Evolutionary conservation across 257 asterid species (phyloP).

Genomic region (Primulina huaijiensis): DNA sequence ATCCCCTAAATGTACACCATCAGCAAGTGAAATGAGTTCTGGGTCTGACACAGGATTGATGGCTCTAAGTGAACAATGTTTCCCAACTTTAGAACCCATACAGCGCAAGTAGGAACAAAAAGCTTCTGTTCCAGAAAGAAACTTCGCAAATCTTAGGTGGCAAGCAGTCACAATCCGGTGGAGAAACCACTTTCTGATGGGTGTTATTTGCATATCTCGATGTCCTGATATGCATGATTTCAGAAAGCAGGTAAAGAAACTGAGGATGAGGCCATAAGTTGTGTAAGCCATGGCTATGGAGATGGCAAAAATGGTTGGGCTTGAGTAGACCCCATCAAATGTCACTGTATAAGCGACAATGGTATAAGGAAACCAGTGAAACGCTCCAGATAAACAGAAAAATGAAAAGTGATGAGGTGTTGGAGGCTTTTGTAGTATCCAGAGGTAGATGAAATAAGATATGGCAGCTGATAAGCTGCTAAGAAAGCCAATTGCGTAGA

Average conservation of each 20-base stretch:
- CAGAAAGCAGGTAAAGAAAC: constrained; percentile 38
- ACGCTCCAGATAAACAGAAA: constrained; percentile 48
- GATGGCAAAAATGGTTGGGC: constrained; percentile 35
- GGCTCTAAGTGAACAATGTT: constrained; percentile 62
- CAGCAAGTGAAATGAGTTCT: constrained; percentile 38
- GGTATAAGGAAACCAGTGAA: constrained; percentile 59
- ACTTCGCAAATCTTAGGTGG: constrained; percentile 51
- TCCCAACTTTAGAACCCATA: constrained; percentile 64
- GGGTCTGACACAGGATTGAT: constrained; percentile 58
- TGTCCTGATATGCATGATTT: constrained; percentile 26
- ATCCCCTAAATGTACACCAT: constrained; percentile 72
- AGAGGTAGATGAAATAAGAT: constrained; percentile 42
- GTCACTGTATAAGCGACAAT: constrained; percentile 44
- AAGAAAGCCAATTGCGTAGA: constrained; percentile 51
- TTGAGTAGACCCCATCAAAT: constrained; percentile 29
- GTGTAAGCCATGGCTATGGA: constrained; percentile 46
- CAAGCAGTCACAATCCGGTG: constrained; percentile 42
- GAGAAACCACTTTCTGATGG: constrained; percentile 34
- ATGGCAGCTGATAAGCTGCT: constrained; percentile 58
- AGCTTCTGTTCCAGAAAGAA: constrained; percentile 62
- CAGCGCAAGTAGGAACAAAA: constrained; percentile 44
- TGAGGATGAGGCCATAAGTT: constrained; percentile 44
- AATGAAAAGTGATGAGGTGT: constrained; percentile 39
- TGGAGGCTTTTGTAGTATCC: constrained; percentile 33
- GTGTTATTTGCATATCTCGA: constrained; percentile 18